Conservation (phyloP, 2,329 filamentous ascomycete genomes). For the Paecilomyces variotii region DNA sequence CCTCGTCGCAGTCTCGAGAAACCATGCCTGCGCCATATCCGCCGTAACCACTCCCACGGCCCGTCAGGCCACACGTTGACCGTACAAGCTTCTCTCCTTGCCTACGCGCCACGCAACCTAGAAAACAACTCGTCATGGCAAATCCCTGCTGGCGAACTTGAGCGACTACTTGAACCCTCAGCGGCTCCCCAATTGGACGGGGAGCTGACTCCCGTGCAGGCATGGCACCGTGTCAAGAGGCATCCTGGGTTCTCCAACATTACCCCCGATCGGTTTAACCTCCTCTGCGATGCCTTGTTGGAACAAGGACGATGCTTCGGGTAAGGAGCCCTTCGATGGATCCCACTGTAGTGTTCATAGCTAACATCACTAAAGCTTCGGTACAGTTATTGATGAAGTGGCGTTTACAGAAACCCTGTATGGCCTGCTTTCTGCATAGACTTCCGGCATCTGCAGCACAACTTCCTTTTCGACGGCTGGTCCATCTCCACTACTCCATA, state of each 20-base stretch:
- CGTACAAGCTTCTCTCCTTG: conserved; percentile 18
- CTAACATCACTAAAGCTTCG: background rate
- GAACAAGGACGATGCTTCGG: conserved; percentile 10
- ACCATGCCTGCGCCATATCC: conserved; percentile 17
- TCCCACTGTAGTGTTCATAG: background rate
- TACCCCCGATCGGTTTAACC: conserved; percentile 11
- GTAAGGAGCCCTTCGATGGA: conserved; percentile 1
- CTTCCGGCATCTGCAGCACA: background rate
- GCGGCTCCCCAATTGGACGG: conserved; percentile 7
- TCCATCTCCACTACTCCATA: background rate
- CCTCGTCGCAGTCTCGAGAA: conserved; percentile 15
- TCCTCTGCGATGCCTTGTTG: conserved; percentile 8
- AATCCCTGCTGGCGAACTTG: conserved; percentile 5
- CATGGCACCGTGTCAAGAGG: conserved; percentile 22
- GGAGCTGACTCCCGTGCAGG: conserved; percentile 30
- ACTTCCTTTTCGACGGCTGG: background rate
- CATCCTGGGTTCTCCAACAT: conserved; percentile 16
- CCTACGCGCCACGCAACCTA: conserved; percentile 10
- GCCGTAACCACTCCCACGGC: conserved; percentile 4
- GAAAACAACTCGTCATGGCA: conserved; percentile 6
- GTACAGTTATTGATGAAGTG: background rate
- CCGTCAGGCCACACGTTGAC: conserved; percentile 20
- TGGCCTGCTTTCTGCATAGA: background rate
- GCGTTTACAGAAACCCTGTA: background rate
- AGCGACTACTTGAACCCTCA: conserved; percentile 9